phyloP scores from a whole-genome alignment of 768 basidiomycete genomes.

The Suillus americanus region DNA sequence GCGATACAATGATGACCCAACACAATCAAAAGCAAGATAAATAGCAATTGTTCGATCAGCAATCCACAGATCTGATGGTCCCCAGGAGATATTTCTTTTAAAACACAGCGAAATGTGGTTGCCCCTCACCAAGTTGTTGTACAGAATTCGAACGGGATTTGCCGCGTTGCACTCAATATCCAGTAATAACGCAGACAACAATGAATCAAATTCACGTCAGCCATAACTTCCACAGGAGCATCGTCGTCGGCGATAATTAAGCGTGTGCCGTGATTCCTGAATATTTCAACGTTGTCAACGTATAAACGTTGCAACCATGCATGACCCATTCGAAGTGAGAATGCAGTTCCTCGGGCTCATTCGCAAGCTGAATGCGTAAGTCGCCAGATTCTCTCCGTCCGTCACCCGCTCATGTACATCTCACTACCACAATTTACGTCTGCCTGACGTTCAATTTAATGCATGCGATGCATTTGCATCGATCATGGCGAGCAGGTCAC shows the following conservation, averaged over 20 bases:
- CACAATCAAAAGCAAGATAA: no score
- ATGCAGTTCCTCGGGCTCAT: constrained; percentile 70
- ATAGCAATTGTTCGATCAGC: no score
- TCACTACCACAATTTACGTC: not conserved
- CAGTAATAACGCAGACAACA: no score
- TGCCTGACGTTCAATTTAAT: not conserved
- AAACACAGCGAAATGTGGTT: constrained; percentile 8
- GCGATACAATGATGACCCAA: no score
- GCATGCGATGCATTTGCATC: not conserved
- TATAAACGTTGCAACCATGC: not conserved
- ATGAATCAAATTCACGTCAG: not conserved
- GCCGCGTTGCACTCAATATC: not conserved
- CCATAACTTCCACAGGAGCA: not conserved
- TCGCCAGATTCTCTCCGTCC: not conserved
- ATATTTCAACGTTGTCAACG: not conserved
- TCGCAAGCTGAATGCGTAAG: constrained; percentile 63
- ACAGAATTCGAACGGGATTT: not conserved
- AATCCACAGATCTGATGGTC: no score
- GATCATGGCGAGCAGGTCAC: constrained; percentile 50
- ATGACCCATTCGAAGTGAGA: constrained; percentile 10
- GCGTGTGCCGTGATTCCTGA: not conserved
- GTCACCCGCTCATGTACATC: not conserved
- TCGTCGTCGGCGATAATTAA: not conserved
- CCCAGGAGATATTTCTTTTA: not conserved
- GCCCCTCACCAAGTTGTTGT: no score